Evolutionary conservation across 2,329 filamentous ascomycete species (phyloP).

Genomic region (Colletotrichum echinochloae): DNA sequence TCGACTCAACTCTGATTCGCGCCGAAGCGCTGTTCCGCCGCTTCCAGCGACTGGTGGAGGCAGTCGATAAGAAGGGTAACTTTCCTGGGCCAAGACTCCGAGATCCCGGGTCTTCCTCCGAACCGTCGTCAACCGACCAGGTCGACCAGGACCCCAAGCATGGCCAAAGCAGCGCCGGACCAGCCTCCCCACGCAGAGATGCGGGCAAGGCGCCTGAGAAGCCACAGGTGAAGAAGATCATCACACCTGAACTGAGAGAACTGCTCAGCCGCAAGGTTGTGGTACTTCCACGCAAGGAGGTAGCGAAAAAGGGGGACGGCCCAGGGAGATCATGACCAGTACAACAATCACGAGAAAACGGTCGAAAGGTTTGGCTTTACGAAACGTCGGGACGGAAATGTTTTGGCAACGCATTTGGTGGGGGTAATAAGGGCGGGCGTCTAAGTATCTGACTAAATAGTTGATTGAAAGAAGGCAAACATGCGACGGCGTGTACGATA

Average conservation of each 20-base stretch:
- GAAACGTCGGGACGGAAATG: background rate
- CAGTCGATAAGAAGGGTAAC: conserved; percentile 90
- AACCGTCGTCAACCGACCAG: conserved; percentile 32
- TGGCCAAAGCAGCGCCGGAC: conserved; percentile 45
- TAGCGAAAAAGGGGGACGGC: conserved; percentile 35
- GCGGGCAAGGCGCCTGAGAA: conserved; percentile 50
- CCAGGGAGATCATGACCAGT: conserved; percentile 14
- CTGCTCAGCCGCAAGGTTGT: conserved; percentile 63
- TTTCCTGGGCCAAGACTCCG: conserved; percentile 71
- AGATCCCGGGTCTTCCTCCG: conserved; percentile 37
- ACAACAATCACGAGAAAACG: background rate
- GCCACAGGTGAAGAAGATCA: conserved; percentile 57
- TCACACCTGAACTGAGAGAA: conserved; percentile 68
- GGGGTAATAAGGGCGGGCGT: background rate
- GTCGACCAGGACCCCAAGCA: background rate
- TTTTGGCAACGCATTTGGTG: background rate
- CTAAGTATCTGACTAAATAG: background rate
- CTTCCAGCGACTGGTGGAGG: conserved; percentile 89
- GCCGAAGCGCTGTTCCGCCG: conserved; percentile 90
- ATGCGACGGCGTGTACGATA: conserved; percentile 1
- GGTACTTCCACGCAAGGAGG: conserved; percentile 57
- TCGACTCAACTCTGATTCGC: conserved; percentile 85
- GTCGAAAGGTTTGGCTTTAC: background rate
- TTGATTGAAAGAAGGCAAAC: background rate
- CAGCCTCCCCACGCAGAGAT: conserved; percentile 45